Conservation (phyloP, 2,329 filamentous ascomycete species). For the Neofusicoccum cordaticola region DNA sequence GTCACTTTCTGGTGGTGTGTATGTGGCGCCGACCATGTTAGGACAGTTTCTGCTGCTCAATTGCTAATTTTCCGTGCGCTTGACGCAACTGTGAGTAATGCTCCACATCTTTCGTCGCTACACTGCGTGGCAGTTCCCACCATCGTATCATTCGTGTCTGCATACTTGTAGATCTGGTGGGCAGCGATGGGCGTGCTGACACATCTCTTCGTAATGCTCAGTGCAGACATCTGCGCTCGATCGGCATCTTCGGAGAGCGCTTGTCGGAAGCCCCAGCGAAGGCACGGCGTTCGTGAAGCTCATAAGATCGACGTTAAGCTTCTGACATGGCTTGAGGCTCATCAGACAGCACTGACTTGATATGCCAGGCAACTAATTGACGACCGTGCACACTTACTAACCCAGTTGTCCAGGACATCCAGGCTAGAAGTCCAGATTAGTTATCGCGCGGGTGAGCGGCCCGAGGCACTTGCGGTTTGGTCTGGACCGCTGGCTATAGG, state of each 20-base stretch:
- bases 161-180: neutral
- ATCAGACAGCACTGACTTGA: too few relatives aligned
- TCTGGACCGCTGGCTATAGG: too few relatives aligned
- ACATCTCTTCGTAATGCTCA: neutral
- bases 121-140: neutral
- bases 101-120: neutral
- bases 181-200: neutral
- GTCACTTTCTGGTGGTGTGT: neutral
- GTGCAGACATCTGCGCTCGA: neutral
- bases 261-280: neutral
- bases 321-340: too few relatives aligned
- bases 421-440: too few relatives aligned
- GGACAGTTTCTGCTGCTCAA: neutral
- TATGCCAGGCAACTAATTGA: too few relatives aligned
- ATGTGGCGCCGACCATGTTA: neutral
- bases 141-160: neutral
- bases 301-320: neutral
- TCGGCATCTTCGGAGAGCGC: neutral
- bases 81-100: neutral
- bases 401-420: too few relatives aligned
- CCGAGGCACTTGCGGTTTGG: too few relatives aligned
- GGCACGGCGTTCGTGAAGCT: neutral
- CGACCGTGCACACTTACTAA: too few relatives aligned
- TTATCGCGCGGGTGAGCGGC: too few relatives aligned
- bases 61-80: neutral